Conservation (phyloP, 768 basidiomycete species). For the Xerocomellus dryophilus region DNA sequence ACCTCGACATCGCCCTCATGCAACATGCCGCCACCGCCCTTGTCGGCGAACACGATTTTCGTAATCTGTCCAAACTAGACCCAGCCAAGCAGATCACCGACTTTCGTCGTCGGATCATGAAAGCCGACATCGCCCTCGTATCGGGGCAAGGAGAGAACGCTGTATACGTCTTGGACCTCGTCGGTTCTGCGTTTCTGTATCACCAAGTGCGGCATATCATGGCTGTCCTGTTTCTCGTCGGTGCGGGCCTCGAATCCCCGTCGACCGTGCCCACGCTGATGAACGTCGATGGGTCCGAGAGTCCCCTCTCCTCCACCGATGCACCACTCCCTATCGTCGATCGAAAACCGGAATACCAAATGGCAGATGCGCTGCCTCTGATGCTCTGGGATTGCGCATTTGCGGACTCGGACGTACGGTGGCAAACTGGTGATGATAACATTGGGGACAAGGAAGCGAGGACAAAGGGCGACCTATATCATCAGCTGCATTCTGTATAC, state of each 20-base stretch:
- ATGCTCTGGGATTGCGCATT: conserved; percentile 91
- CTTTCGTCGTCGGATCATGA: conserved; percentile 66
- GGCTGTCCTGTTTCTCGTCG: conserved; percentile 86
- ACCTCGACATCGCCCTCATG: conserved; percentile 75
- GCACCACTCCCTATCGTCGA: conserved; percentile 49
- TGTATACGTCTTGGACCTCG: conserved; percentile 72
- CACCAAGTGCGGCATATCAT: conserved; percentile 97
- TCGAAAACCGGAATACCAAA: conserved; percentile 85
- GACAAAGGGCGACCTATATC: conserved; percentile 41
- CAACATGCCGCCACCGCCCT: conserved; percentile 65
- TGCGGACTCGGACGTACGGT: conserved; percentile 58
- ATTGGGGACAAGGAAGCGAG: conserved; percentile 23
- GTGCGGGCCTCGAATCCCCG: conserved; percentile 72
- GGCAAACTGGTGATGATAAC: conserved; percentile 57
- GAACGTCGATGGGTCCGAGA: conserved; percentile 51
- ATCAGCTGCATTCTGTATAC: conserved; percentile 52
- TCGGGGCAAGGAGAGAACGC: conserved; percentile 32
- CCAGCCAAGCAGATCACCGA: conserved; percentile 84
- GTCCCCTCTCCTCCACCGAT: neutral
- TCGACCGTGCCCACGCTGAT: conserved; percentile 68
- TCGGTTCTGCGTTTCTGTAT: conserved; percentile 88
- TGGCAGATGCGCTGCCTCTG: conserved; percentile 89
- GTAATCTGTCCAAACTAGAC: conserved; percentile 94
- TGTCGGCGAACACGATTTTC: conserved; percentile 90
- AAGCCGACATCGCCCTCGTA: conserved; percentile 59